These are phyloP conservation scores for Eragrostis curvula DNA, from an alignment of 176 grass and related monocot species.

Conservation along the genomic window DNA sequence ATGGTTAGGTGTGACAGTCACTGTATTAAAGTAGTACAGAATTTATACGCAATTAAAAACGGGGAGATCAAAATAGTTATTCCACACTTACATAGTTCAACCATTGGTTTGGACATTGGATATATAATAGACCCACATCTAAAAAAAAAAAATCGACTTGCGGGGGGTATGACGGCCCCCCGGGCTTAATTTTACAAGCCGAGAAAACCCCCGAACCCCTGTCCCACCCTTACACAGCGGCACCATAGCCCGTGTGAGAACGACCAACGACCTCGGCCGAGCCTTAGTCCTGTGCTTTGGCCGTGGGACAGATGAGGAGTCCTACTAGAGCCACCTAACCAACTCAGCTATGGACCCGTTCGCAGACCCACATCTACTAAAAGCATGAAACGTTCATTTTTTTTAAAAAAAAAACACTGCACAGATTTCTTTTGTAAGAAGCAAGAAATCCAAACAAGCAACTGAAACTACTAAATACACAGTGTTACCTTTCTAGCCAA, in stretches of 20 bases:
- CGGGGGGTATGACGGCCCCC: too few relatives aligned
- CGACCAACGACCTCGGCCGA: too few relatives aligned
- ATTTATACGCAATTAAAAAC: background rate
- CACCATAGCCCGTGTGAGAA: too few relatives aligned
- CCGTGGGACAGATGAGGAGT: too few relatives aligned
- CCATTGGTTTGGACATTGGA: background rate
- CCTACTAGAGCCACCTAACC: too few relatives aligned
- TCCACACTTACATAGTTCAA: conserved; percentile 10
- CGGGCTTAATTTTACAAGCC: too few relatives aligned
- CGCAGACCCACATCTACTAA: background rate
- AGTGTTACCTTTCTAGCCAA: conserved; percentile 81
- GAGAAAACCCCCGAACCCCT: too few relatives aligned
- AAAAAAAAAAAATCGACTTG: too few relatives aligned
- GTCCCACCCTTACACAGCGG: too few relatives aligned
- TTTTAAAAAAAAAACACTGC: background rate
- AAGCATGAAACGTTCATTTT: conserved; percentile 10
- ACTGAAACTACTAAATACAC: conserved; percentile 34
- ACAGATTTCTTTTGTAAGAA: conserved; percentile 29
- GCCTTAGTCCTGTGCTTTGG: too few relatives aligned
- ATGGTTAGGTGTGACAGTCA: background rate
- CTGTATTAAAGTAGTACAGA: conserved; percentile 9
- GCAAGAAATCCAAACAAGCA: conserved; percentile 18
- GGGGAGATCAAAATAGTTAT: background rate
- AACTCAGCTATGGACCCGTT: too few relatives aligned
- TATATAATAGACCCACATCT: background rate